Evolutionary conservation across 164 flowering plant genomes (phyloP), one percentile per base, ranked within the genome.

Genomic region (Tinospora cordifolia): DNA sequence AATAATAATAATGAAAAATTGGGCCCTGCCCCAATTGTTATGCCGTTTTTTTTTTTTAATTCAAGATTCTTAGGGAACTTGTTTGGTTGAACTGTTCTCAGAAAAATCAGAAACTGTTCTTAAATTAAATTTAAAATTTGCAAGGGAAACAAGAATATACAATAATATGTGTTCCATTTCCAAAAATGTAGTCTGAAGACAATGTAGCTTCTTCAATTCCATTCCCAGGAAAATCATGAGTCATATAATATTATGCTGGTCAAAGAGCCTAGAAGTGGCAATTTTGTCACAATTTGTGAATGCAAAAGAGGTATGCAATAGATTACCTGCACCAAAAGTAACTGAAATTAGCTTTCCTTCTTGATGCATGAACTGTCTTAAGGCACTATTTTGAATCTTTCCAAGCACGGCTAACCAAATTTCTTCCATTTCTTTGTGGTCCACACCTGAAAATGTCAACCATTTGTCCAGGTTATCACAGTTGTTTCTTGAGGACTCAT

Each of bases 281-380:
- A 57, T 24, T 46, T 46, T 64, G 71, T 54, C 11, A 49, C 22
- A 21, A n/a, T 5, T 26, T 17, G n/a, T 69, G 58, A 58, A n/a
- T 14, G 22, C 36, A 36, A 62, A 22, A 57, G 6, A 21, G 58
- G n/a, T 47, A 58, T 44, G 38, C 41, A 59, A 77, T 65, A 69
- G 21, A 46, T 62, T 86, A 95, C 99, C 99, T 88, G 93, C 87
- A 62, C 93, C 95, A 74, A 83, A 82, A 79, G 83, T 84, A 77
- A 95, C 84, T 9, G 92, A 90, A 76, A 82, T 75, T 70, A 91
- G 88, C 82, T 81, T 87, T 68, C 96, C 99, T 85, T 95, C 96
- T 72, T 78, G 84, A 70, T 76, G 81, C 86, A 95, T 73, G 73
- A 95, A 91, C 79, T 90, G 90, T 75, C 80, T 87, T 41, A 90